Evolutionary conservation across 352 stramenopile species (phyloP).

Genomic region (Phytophthora hibernalis): DNA sequence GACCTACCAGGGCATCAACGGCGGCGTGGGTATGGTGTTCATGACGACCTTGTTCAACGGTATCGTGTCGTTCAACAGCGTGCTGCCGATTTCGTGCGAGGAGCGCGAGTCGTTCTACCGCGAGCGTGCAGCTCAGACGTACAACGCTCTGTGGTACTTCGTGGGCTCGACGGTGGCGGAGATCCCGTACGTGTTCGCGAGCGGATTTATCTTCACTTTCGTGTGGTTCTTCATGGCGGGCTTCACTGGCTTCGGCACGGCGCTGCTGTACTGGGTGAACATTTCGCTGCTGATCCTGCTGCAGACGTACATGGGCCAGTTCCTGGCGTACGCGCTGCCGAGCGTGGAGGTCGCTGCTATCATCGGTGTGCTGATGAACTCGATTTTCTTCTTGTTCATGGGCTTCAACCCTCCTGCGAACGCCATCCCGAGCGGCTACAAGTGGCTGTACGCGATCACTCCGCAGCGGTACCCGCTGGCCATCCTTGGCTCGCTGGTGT

Average conservation of each 20-base stretch:
- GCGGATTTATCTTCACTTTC: constrained; percentile 29
- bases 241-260: constrained; percentile 34
- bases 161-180: constrained; percentile 20
- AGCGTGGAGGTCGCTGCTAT: constrained; percentile 30
- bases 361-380: constrained; percentile 33
- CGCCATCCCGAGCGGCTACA: neutral
- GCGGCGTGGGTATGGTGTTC: constrained; percentile 83
- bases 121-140: constrained; percentile 18
- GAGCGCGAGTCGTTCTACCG: constrained; percentile 23
- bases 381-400: constrained; percentile 36
- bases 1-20: constrained; percentile 52
- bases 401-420: constrained; percentile 41
- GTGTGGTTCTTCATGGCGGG: constrained; percentile 35
- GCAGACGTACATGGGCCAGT: constrained; percentile 41
- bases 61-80: constrained; percentile 19
- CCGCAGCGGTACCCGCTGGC: constrained; percentile 38
- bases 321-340: constrained; percentile 24
- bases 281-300: constrained; percentile 31
- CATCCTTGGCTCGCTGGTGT: constrained; percentile 29
- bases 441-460: constrained; percentile 43
- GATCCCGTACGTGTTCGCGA: constrained; percentile 32
- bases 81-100: constrained; percentile 12
- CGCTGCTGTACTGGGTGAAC: constrained; percentile 27
- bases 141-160: constrained; percentile 33
- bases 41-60: constrained; percentile 81